A percentile compares a stretch with the other conserved stretches of the same genome.
Conservation (phyloP, 345 rosid genomes). For the Camelina laxa region DNA sequence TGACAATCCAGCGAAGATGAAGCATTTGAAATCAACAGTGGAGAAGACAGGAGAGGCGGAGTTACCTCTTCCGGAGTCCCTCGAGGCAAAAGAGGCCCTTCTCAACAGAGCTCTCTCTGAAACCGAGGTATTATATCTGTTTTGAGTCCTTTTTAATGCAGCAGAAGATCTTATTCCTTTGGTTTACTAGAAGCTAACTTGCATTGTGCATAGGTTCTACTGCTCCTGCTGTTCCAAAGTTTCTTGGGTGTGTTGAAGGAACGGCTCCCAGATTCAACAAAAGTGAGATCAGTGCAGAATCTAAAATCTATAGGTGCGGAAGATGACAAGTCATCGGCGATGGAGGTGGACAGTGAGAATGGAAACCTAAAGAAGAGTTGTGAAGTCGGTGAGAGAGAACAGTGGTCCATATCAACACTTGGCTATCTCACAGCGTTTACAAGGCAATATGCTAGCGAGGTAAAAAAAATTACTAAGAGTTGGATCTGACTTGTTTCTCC, state of each 20-base stretch:
- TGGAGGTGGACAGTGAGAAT: constrained; percentile 84
- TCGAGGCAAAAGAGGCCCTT: constrained; percentile 91
- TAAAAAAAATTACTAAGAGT: constrained; percentile 33
- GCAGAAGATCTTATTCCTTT: constrained; percentile 14
- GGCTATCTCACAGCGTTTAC: constrained; percentile 89
- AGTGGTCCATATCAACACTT: constrained; percentile 92
- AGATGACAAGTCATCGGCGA: constrained; percentile 59
- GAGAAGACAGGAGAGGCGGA: constrained; percentile 74
- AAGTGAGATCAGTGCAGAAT: constrained; percentile 58
- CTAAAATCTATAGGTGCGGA: constrained; percentile 61
- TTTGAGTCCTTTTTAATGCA: neutral
- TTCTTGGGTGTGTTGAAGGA: constrained; percentile 75
- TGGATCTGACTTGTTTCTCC: constrained; percentile 3
- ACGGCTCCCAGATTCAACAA: constrained; percentile 79
- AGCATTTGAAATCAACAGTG: constrained; percentile 69
- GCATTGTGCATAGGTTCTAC: constrained; percentile 57
- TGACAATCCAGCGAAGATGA: constrained; percentile 82
- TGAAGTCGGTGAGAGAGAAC: constrained; percentile 77
- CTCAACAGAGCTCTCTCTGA: constrained; percentile 80
- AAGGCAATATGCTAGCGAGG: constrained; percentile 94
- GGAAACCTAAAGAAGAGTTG: constrained; percentile 63
- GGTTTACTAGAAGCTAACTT: constrained; percentile 11
- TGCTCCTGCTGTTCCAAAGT: constrained; percentile 65
- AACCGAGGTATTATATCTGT: constrained; percentile 66
- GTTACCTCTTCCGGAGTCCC: constrained; percentile 61